A percentile compares a stretch with the other conserved stretches of the same genome.
phyloP scores from a whole-genome alignment of 345 rosid genomes.

The Lepidium aucheri region DNA sequence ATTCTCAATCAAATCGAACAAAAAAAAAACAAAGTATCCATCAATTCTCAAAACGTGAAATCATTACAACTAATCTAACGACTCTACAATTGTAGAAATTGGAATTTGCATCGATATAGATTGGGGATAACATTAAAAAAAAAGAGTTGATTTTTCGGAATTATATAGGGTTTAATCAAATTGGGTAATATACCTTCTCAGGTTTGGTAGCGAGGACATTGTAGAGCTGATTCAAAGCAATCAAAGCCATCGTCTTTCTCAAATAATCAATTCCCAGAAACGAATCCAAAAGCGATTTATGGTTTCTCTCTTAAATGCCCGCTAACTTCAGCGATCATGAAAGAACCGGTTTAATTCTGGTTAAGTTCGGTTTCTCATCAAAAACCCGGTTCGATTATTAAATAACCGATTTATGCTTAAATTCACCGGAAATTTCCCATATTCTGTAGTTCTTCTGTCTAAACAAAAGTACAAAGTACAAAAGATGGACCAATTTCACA shows the following conservation, averaged over 20 bases:
- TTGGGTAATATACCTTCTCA: conserved; percentile 4
- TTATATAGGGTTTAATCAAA: neutral
- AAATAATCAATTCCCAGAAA: conserved; percentile 5
- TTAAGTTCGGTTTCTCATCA: neutral
- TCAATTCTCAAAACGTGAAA: neutral
- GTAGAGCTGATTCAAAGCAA: conserved; percentile 17
- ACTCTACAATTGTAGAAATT: neutral
- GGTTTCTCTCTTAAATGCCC: neutral
- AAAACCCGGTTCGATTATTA: too few relatives aligned
- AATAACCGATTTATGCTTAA: too few relatives aligned
- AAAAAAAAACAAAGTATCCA: neutral
- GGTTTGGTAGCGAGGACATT: conserved; percentile 8
- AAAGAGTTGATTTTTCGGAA: neutral
- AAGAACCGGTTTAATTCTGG: conserved; percentile 2
- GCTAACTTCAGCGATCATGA: neutral
- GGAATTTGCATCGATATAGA: neutral
- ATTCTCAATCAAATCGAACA: neutral
- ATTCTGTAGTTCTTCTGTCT: neutral
- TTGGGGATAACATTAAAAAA: neutral
- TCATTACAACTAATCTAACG: neutral
- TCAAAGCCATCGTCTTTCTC: conserved; percentile 12
- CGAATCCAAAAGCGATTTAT: conserved; percentile 1
- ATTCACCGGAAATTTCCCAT: neutral
- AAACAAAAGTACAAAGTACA: neutral
- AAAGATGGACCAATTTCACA: too few relatives aligned